Percentiles rank a stretch among this genome's conserved stretches.
Conservation (phyloP, 108 stramenopile species). For the Epipyxis sp. region DNA sequence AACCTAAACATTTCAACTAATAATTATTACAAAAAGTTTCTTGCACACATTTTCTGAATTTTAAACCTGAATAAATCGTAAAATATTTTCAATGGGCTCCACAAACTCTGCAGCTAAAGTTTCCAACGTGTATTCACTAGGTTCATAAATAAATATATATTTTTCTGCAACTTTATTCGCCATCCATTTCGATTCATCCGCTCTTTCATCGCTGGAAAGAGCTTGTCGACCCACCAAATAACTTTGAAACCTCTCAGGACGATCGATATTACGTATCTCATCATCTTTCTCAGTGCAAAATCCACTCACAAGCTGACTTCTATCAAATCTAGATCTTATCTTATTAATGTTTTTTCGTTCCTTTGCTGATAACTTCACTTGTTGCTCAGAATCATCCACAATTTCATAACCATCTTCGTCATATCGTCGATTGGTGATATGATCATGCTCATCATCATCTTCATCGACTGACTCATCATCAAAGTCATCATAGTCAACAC, state of each 20-base stretch:
- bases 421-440: too few species aligned
- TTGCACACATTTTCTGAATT: too few species aligned
- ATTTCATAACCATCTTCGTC: too few species aligned
- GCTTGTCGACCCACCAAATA: neutral
- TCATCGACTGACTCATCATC: neutral
- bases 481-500: conserved; percentile 12
- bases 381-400: neutral
- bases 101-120: neutral
- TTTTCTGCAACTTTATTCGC: neutral
- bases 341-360: neutral
- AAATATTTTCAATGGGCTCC: neutral
- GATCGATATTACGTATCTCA: neutral
- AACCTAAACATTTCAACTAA: conserved; percentile 13
- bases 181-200: conserved; percentile 1
- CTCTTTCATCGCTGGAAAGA: neutral
- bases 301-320: neutral
- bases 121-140: neutral
- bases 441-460: neutral
- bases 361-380: neutral
- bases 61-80: neutral
- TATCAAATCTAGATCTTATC: neutral
- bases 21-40: neutral
- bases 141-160: neutral
- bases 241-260: neutral
- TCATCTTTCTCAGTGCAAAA: neutral